Conservation (phyloP, 768 basidiomycete species). For the Ramaria sp. region DNA sequence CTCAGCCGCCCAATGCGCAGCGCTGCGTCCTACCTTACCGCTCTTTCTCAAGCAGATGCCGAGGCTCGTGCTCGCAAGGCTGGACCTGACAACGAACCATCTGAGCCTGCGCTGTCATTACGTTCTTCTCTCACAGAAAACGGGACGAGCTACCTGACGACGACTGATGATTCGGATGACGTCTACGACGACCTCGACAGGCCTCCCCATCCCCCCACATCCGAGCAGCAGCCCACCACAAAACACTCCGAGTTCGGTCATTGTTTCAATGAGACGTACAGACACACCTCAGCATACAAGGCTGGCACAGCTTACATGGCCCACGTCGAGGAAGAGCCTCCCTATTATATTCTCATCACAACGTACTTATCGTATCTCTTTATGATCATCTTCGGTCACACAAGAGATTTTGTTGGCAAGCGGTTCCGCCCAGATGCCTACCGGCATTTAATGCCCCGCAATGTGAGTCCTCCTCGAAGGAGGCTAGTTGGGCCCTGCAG, state of each 20-base stretch:
- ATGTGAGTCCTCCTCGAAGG: conserved; percentile 42
- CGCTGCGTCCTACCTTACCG: conserved; percentile 51
- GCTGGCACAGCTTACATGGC: conserved; percentile 36
- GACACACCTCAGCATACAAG: conserved; percentile 57
- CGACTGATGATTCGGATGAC: neutral
- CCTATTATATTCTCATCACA: conserved; percentile 83
- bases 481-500: neutral
- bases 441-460: conserved; percentile 69
- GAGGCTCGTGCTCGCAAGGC: conserved; percentile 38
- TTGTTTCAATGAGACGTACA: conserved; percentile 65
- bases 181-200: conserved; percentile 28
- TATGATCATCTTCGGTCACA: conserved; percentile 83
- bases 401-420: conserved; percentile 94
- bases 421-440: conserved; percentile 58
- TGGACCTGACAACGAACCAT: conserved; percentile 16
- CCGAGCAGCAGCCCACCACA: conserved; percentile 66
- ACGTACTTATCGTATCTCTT: conserved; percentile 93
- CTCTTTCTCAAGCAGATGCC: conserved; percentile 56
- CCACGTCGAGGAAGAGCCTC: conserved; percentile 72
- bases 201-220: conserved; percentile 64
- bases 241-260: conserved; percentile 91
- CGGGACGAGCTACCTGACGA: neutral
- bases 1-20: conserved; percentile 17
- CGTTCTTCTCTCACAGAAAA: conserved; percentile 12
- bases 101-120: neutral